Evolutionary conservation across 2,329 filamentous ascomycete species (phyloP).

Genomic region (Calonectria henricotiae): DNA sequence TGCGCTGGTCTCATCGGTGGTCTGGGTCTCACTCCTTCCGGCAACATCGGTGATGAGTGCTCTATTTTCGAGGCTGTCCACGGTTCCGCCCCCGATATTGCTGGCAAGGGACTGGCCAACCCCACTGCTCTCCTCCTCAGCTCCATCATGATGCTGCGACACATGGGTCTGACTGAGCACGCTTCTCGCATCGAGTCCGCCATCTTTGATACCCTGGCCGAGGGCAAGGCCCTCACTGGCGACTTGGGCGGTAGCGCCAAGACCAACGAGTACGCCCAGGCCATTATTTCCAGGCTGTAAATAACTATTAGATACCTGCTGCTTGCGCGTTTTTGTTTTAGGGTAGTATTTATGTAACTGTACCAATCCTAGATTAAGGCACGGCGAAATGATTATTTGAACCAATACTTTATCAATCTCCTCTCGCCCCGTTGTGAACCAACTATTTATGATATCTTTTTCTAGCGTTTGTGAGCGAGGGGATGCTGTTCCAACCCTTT

Average conservation of each 20-base stretch:
- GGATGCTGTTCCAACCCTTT: background rate
- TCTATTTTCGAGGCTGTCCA: conserved; percentile 99
- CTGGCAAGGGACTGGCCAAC: conserved; percentile 96
- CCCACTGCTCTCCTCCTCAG: conserved; percentile 95
- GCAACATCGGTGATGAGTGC: conserved; percentile 99
- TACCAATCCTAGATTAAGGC: conserved; percentile 54
- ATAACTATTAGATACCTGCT: conserved; percentile 53
- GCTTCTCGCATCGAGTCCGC: conserved; percentile 93
- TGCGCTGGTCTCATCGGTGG: conserved; percentile 98
- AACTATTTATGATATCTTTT: background rate
- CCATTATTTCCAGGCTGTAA: conserved; percentile 85
- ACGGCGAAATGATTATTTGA: conserved; percentile 55
- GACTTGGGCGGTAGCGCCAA: conserved; percentile 97
- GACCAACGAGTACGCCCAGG: conserved; percentile 93
- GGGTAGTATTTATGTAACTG: conserved; percentile 55
- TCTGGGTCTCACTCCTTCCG: conserved; percentile 95
- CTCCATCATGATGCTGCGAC: conserved; percentile 99
- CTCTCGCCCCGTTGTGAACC: background rate
- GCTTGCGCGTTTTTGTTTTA: conserved; percentile 47
- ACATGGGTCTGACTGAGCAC: conserved; percentile 92
- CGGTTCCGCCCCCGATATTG: conserved; percentile 96
- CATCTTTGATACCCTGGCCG: conserved; percentile 93
- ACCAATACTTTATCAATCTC: conserved; percentile 16
- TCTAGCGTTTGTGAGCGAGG: background rate
- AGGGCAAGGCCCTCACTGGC: conserved; percentile 96